Percentiles rank a stretch among this genome's conserved stretches.
phyloP scores from a whole-genome alignment of 1,139 yeast species.

The Candida neerlandica region DNA sequence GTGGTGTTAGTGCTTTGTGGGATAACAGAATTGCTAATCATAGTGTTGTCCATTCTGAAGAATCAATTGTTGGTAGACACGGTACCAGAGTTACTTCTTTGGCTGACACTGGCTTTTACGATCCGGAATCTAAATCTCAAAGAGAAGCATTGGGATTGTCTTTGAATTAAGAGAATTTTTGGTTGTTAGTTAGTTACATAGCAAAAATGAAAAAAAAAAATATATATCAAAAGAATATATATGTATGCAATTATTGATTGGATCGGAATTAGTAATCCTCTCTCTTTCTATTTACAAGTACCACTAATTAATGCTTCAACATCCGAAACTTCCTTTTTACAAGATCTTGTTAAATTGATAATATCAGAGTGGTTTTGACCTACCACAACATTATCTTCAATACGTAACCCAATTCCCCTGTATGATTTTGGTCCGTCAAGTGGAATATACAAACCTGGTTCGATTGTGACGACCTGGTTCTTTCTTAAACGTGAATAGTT shows the following conservation, averaged over 20 bases:
- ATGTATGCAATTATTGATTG: no score
- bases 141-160: conserved; percentile 53
- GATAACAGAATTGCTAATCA: conserved; percentile 58
- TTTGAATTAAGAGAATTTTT: conserved; percentile 18
- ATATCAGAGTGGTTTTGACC: conserved; percentile 58
- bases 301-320: conserved; percentile 63
- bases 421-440: conserved; percentile 68
- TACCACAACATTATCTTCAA: conserved; percentile 89
- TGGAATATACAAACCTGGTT: conserved; percentile 94
- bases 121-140: conserved; percentile 52
- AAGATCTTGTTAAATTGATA: conserved; percentile 67
- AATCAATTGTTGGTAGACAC: conserved; percentile 52
- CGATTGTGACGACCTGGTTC: conserved; percentile 86
- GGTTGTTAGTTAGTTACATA: no score
- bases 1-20: conserved; percentile 60
- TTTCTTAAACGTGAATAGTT: conserved; percentile 50
- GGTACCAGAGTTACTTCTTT: conserved; percentile 61
- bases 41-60: conserved; percentile 53
- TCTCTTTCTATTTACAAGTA: conserved; percentile 41
- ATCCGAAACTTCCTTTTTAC: conserved; percentile 82
- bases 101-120: conserved; percentile 57
- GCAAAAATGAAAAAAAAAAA: no score
- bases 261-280: not conserved
- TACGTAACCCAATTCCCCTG: conserved; percentile 90
- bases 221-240: no score